Conservation (phyloP, 805 yeast genomes). For the Myxozyma nipponensis region DNA sequence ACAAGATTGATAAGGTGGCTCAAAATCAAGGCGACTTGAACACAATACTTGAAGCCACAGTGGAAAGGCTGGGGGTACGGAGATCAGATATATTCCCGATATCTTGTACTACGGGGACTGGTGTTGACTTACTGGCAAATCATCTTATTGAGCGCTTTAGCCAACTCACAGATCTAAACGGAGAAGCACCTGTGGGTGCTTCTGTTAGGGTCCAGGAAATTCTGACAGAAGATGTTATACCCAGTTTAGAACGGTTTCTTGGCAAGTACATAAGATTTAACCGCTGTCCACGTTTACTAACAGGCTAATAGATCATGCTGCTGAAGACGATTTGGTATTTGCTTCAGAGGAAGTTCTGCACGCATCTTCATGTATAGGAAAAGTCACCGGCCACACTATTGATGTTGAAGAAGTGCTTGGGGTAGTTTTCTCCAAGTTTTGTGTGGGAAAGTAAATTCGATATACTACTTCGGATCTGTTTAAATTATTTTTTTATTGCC, state of each 20-base stretch:
- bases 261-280: conserved; percentile 2
- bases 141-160: conserved; percentile 48
- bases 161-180: conserved; percentile 43
- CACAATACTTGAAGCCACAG: neutral
- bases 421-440: conserved; percentile 84
- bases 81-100: conserved; percentile 35
- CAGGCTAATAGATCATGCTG: conserved; percentile 30
- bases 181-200: conserved; percentile 63
- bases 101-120: conserved; percentile 60
- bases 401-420: conserved; percentile 90
- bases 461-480: neutral
- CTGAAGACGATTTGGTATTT: conserved; percentile 59
- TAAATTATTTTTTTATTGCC: no score
- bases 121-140: conserved; percentile 48
- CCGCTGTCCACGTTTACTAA: neutral
- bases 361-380: conserved; percentile 84
- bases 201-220: conserved; percentile 76
- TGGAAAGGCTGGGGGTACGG: conserved; percentile 23
- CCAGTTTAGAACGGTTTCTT: conserved; percentile 65
- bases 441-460: conserved; percentile 73
- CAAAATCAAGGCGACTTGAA: neutral
- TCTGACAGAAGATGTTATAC: conserved; percentile 67
- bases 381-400: conserved; percentile 82
- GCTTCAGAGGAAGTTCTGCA: conserved; percentile 72
- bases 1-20: conserved; percentile 35